A percentile compares a stretch with the other conserved stretches of the same genome.
phyloP scores from a whole-genome alignment of 1,284 basidiomycete species.

The Ustilago tritici region DNA sequence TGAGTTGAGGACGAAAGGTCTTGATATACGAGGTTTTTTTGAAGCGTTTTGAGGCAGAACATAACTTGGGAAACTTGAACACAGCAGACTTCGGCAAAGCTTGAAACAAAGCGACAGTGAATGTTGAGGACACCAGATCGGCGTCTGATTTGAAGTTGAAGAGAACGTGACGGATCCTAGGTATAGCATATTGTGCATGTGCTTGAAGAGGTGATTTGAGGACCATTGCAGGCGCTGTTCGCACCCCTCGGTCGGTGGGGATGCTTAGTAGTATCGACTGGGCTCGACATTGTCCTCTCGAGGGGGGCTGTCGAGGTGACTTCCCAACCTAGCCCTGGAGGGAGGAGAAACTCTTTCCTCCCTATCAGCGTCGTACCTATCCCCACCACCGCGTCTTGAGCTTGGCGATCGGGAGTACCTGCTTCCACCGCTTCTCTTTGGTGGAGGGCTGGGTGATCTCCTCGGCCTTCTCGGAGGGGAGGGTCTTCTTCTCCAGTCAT shows the following conservation, averaged over 20 bases:
- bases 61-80: slow-evolving; percentile 1
- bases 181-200: too few relatives aligned
- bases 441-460: slow-evolving; percentile 39
- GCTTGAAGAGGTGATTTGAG: too few relatives aligned
- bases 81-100: neutral
- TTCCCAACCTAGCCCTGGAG: slow-evolving; percentile 32
- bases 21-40: neutral
- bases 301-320: slow-evolving; percentile 53
- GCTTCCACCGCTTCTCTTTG: slow-evolving; percentile 23
- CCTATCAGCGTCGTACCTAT: slow-evolving; percentile 24
- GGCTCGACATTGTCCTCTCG: slow-evolving; percentile 51
- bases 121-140: neutral
- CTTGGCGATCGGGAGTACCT: slow-evolving; percentile 51
- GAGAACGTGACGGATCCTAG: neutral
- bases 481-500: slow-evolving; percentile 56
- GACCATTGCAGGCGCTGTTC: too few relatives aligned
- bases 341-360: slow-evolving; percentile 43
- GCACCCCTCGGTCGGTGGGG: neutral
- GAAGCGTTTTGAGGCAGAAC: slow-evolving; percentile 2
- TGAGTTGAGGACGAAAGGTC: neutral
- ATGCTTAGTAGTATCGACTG: slow-evolving; percentile 34
- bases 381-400: slow-evolving; percentile 32
- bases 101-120: neutral
- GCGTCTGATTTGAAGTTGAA: neutral
- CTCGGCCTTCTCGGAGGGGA: slow-evolving; percentile 41